Evolutionary conservation across 2,329 filamentous ascomycete species (phyloP).

Genomic region (Teratosphaeriaceae sp.): DNA sequence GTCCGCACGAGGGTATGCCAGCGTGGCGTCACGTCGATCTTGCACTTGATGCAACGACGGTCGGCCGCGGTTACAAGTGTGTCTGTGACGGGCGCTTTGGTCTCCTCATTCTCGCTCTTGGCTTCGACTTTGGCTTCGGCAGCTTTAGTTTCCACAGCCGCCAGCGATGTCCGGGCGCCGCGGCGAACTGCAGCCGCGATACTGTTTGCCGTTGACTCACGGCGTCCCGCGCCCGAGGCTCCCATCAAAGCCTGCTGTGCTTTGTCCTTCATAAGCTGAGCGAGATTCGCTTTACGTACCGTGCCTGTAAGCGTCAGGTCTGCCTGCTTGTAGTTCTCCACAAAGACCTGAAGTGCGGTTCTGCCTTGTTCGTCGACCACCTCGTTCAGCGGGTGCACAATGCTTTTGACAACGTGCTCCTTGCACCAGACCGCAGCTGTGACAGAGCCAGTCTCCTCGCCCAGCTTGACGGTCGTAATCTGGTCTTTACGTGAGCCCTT

Average conservation of each 20-base stretch:
- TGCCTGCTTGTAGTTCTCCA: slow-evolving; percentile 87
- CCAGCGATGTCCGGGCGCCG: slow-evolving; percentile 27
- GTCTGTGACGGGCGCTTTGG: slow-evolving; percentile 17
- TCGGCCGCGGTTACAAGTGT: slow-evolving; percentile 24
- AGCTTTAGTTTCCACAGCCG: slow-evolving; percentile 15
- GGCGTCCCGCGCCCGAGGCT: slow-evolving; percentile 28
- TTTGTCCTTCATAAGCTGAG: slow-evolving; percentile 54
- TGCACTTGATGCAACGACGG: slow-evolving; percentile 39
- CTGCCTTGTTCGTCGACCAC: slow-evolving; percentile 61
- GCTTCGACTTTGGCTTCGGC: slow-evolving; percentile 23
- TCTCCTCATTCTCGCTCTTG: slow-evolving; percentile 23
- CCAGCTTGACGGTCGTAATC: slow-evolving; percentile 70
- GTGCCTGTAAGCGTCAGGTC: slow-evolving; percentile 86
- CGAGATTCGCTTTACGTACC: slow-evolving; percentile 79
- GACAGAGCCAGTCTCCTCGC: slow-evolving; percentile 74
- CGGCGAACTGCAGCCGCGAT: slow-evolving; percentile 26
- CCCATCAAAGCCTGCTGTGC: slow-evolving; percentile 28
- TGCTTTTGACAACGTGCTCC: slow-evolving; percentile 65
- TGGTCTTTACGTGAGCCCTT: slow-evolving; percentile 84
- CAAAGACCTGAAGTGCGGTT: slow-evolving; percentile 80
- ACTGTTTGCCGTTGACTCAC: slow-evolving; percentile 32
- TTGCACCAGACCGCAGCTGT: slow-evolving; percentile 88
- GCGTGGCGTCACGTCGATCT: slow-evolving; percentile 63
- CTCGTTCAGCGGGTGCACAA: slow-evolving; percentile 74
- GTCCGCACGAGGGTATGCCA: slow-evolving; percentile 32